Evolutionary conservation across 2,329 filamentous ascomycete species (phyloP).

Genomic region (Aureobasidium sp.): DNA sequence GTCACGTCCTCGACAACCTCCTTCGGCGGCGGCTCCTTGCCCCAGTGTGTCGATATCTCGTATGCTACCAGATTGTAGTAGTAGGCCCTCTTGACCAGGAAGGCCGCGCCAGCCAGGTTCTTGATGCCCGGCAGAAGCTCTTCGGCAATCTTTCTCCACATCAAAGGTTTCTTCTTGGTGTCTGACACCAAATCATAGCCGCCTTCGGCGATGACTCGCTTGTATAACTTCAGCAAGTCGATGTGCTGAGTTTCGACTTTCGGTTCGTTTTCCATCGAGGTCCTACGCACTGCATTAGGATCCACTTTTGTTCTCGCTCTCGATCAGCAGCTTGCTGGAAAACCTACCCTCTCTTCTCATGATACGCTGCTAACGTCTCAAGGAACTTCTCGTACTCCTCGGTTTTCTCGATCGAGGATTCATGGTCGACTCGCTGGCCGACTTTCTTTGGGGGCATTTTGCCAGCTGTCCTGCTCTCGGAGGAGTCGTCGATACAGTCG

Average conservation of each 20-base stretch:
- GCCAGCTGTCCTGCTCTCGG: background rate
- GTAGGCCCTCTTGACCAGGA: constrained; percentile 77
- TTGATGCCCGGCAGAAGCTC: constrained; percentile 66
- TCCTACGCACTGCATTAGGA: constrained; percentile 35
- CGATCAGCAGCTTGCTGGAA: background rate
- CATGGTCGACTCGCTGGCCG: constrained; percentile 30
- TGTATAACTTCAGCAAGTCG: constrained; percentile 70
- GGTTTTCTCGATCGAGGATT: constrained; percentile 39
- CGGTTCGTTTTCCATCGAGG: constrained; percentile 67
- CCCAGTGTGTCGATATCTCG: constrained; percentile 70
- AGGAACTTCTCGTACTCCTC: constrained; percentile 74
- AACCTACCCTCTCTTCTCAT: constrained; percentile 62
- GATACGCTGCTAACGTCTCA: constrained; percentile 60
- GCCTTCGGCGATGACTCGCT: constrained; percentile 64
- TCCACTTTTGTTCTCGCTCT: background rate
- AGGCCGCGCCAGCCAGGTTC: constrained; percentile 75
- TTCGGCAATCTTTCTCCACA: constrained; percentile 71
- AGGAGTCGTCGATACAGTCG: background rate
- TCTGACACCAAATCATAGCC: constrained; percentile 72
- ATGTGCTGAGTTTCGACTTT: constrained; percentile 70
- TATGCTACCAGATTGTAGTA: constrained; percentile 84
- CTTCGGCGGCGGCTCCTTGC: constrained; percentile 73
- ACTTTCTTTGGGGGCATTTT: constrained; percentile 19
- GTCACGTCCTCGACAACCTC: constrained; percentile 75
- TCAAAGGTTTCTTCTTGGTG: constrained; percentile 65